phyloP scores from a whole-genome alignment of 179 eudicot genomes.

The Monotropa hypopitys region DNA sequence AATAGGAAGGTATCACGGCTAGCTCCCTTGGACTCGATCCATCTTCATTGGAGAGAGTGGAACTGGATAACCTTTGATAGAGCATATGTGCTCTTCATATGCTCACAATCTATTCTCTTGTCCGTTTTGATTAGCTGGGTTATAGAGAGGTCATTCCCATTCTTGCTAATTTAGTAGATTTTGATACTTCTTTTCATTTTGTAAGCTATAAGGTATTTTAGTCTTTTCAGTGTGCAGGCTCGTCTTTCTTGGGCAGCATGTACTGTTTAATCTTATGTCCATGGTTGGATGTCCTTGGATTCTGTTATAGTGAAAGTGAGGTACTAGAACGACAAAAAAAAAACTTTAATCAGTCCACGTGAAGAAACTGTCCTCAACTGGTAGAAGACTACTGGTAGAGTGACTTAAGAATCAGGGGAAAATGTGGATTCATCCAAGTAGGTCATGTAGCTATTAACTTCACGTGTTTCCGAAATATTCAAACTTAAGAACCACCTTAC shows the following conservation, averaged over 20 bases:
- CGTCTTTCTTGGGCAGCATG: background rate
- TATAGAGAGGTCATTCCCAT: background rate
- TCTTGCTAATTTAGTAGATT: background rate
- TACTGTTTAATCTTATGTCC: background rate
- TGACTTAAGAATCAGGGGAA: background rate
- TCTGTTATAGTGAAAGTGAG: too few relatives aligned
- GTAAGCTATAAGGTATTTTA: background rate
- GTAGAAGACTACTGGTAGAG: background rate
- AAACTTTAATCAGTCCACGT: background rate
- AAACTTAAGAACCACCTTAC: too few relatives aligned
- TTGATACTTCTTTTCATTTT: background rate
- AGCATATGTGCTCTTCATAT: background rate
- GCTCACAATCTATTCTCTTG: background rate
- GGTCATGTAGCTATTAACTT: background rate
- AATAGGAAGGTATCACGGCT: background rate
- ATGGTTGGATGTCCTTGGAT: background rate
- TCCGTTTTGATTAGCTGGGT: background rate
- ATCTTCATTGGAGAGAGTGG: background rate
- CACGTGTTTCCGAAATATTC: background rate
- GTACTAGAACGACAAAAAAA: background rate
- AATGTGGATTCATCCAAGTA: background rate
- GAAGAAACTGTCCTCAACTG: background rate
- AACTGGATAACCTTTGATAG: background rate
- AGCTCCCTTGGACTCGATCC: background rate
- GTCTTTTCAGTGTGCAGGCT: background rate